Evolutionary conservation across 768 basidiomycete genomes (phyloP), one percentile per base, ranked within the genome.

Genomic region (Mycena sanguinolenta): DNA sequence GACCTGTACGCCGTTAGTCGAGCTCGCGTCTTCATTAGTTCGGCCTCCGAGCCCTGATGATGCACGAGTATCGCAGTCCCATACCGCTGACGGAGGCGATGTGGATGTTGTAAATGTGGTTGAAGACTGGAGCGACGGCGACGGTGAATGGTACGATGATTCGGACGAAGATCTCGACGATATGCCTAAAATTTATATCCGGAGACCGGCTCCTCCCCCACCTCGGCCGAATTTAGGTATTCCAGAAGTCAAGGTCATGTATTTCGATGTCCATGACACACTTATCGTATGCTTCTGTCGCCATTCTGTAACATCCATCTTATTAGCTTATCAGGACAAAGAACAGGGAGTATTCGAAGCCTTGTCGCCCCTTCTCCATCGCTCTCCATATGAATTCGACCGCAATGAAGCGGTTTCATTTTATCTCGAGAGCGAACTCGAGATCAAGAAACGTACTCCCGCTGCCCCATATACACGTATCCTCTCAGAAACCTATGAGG

Each of bases 351-450:
- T 65, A 65, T 65, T 46, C 42, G 16, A 7, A 8, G 63, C 42
- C 9, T 38, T 65, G 19, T 6, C 8, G 23, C 54, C 63, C 14
- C 28, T 65, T 2, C 42, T 65, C 3, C 19, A 21, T 9, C 63
- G 34, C 13, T 58, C 54, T 2, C 2, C 23, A 4, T 50, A 65
- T n/a, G 14, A 25, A 32, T 65, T 65, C 44, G 21, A 36, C 16
- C 63, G 63, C 17, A 12, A 39, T 0, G 54, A 65, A 65, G 63
- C 63, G 32, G 53, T 65, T n/a, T 44, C 30, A 2, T 57, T 64
- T 28, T 64, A 64, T 27, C 32, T 64, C 42, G 63, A 64, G 28
- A 64, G 63, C 63, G 63, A 64, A 55, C 28, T 16, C 8, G 63
- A 55, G 32, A 52, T 39, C 19, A 66, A 65, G 44, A 30, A 23